These are phyloP conservation scores for Zygosaccharomyces pseudobailii DNA, from an alignment of 1,139 yeast species.

Conservation along the genomic window DNA sequence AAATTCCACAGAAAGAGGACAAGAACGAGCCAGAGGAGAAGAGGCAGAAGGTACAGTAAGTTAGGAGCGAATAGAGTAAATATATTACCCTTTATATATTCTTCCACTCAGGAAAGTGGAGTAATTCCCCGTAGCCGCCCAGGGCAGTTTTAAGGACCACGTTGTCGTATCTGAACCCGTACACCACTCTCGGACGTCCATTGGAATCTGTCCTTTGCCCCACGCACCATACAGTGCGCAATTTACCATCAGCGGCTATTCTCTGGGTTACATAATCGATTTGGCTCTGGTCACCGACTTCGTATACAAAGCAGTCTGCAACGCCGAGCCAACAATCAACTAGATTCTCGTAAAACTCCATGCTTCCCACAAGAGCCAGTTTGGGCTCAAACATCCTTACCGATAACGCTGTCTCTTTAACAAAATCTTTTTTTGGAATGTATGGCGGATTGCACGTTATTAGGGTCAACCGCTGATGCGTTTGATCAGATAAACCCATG, in stretches of 20 bases:
- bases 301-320: constrained; percentile 39
- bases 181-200: constrained; percentile 35
- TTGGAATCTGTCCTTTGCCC: constrained; percentile 34
- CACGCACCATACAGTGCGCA: constrained; percentile 24
- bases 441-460: constrained; percentile 89
- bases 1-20: constrained; percentile 4
- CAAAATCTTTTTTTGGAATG: constrained; percentile 49
- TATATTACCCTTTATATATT: not conserved
- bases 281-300: constrained; percentile 40
- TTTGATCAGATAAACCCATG: not conserved
- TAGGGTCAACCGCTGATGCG: constrained; percentile 39
- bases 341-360: constrained; percentile 63
- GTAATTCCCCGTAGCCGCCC: constrained; percentile 3
- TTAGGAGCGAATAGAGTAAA: not conserved
- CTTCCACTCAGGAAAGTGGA: not conserved
- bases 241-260: constrained; percentile 5
- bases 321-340: constrained; percentile 35
- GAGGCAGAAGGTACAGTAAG: constrained; percentile 8
- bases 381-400: constrained; percentile 72
- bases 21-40: constrained; percentile 6
- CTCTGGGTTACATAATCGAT: constrained; percentile 17
- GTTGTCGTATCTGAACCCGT: constrained; percentile 22
- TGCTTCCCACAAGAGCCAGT: constrained; percentile 70
- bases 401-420: constrained; percentile 45
- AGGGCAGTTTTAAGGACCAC: not conserved